Percentiles rank a stretch among this genome's conserved stretches.
Evolutionary conservation across 179 eudicot species (phyloP).

Genomic region (Corrigiola litoralis): DNA sequence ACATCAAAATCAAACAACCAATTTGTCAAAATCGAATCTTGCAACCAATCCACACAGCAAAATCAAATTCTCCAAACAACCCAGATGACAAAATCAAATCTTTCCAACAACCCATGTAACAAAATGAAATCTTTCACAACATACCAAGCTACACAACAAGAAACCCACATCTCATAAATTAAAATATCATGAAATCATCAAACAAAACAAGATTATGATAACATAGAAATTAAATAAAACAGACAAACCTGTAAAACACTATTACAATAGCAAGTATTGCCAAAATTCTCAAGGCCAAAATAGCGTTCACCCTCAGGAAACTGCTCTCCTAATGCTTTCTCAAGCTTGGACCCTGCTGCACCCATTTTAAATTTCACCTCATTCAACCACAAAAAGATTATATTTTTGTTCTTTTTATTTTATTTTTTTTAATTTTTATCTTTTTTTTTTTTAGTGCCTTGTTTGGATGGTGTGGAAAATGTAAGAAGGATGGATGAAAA

Average conservation of each 20-base stretch:
- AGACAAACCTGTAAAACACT: constrained; percentile 75
- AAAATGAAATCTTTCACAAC: not conserved
- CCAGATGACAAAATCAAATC: not conserved
- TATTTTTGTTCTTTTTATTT: too few species aligned
- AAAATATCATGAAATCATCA: not conserved
- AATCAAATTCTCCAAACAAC: too few species aligned
- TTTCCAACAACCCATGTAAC: constrained; percentile 1
- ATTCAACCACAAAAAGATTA: constrained; percentile 24
- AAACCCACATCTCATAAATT: not conserved
- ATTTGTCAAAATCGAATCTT: not conserved
- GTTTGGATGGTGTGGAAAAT: not conserved
- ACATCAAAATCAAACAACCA: not conserved
- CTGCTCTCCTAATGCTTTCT: constrained; percentile 93
- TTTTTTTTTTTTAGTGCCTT: not conserved
- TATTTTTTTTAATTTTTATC: too few species aligned
- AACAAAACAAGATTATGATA: not conserved
- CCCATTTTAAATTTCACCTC: constrained; percentile 67
- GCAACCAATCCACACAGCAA: too few species aligned
- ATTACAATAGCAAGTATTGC: constrained; percentile 93
- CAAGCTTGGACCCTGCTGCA: constrained; percentile 86
- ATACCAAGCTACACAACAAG: not conserved
- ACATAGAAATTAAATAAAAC: not conserved
- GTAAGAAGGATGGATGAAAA: not conserved
- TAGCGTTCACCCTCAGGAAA: constrained; percentile 94
- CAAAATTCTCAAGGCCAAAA: constrained; percentile 87